Evolutionary conservation across 768 basidiomycete species (phyloP).

Genomic region (Lentinula sp.): DNA sequence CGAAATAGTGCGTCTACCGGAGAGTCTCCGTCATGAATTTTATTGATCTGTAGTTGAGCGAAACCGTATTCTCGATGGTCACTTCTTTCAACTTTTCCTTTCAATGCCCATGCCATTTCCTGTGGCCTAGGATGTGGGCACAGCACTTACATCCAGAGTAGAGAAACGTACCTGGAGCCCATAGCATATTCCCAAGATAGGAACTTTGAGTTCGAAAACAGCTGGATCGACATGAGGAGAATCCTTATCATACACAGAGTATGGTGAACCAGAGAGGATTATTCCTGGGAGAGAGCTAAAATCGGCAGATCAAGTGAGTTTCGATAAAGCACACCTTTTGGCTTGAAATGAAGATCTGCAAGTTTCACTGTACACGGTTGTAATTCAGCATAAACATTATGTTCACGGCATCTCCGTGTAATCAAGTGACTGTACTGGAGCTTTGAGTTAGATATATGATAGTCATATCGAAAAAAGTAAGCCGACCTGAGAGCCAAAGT

Average conservation of each 20-base stretch:
- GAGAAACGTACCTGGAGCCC: conserved; percentile 73
- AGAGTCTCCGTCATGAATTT: conserved; percentile 43
- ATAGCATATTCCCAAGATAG: conserved; percentile 96
- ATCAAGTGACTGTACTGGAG: conserved; percentile 93
- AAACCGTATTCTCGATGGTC: conserved; percentile 95
- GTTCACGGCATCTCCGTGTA: conserved; percentile 94
- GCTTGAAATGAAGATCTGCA: conserved; percentile 84
- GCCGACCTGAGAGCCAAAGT: conserved; percentile 92
- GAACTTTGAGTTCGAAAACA: conserved; percentile 82
- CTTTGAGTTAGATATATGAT: conserved; percentile 9
- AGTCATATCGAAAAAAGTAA: background rate
- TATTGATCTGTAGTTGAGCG: conserved; percentile 71
- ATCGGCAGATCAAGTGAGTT: background rate
- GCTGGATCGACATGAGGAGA: conserved; percentile 93
- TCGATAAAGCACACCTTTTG: conserved; percentile 60
- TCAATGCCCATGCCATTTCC: conserved; percentile 90
- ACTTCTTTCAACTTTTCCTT: conserved; percentile 79
- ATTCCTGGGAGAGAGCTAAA: conserved; percentile 46
- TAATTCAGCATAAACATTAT: conserved; percentile 95
- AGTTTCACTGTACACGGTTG: conserved; percentile 94
- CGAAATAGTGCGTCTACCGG: conserved; percentile 75
- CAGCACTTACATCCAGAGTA: background rate
- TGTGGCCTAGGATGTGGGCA: conserved; percentile 22
- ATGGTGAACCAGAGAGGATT: conserved; percentile 96
- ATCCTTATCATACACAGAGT: conserved; percentile 91